Evolutionary conservation across 371 early-diverging fungal species (phyloP), one percentile per base, ranked within the genome.

Genomic region (Apophysomyces elegans): DNA sequence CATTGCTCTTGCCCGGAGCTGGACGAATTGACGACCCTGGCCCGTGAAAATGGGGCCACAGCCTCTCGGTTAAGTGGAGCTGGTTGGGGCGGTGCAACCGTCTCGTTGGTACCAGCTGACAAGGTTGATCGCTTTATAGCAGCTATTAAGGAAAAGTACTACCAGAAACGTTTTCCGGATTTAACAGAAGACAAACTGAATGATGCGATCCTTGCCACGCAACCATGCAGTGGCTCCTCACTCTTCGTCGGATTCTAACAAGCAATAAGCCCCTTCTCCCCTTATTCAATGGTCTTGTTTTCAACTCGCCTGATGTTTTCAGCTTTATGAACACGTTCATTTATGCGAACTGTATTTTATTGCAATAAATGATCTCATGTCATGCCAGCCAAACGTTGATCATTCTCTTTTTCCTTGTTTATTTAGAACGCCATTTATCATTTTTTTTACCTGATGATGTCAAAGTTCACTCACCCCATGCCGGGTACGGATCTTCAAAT

Each of bases 81-180:
- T 56, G 98, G 98, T 7, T 98, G 97, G 97, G 98, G 97, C 64
- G 97, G 97, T 37, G 93, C 95, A 69, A 90, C 95, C 0, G 94
- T 98, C 32, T 91, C 91, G 56, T 78, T 97, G 64, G 91, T 96
- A 0, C 77, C 88, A 21, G 90, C 84, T 66, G 80, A 85, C 54
- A 76, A 81, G 12, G 90, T 92, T 0, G 75, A 81, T 7, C 69
- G 62, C 7, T 90, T 95, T 64, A 90, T 93, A 56, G 67, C 75
- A 14, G 75, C 73, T 32, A 71, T 96, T 68, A 90, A 87, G 67
- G 82, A 85, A 38, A 79, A 88, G 38, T 96, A 91, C 67, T 94
- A 91, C 70, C 74, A 70, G 21, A 82, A 83, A 72, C 75, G 74
- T 18, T 85, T 88, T 69, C 90, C 90, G 7, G 72, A 85, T 5